Evolutionary conservation across 495 filamentous ascomycete genomes (phyloP).

Genomic region (Glonium stellatum): DNA sequence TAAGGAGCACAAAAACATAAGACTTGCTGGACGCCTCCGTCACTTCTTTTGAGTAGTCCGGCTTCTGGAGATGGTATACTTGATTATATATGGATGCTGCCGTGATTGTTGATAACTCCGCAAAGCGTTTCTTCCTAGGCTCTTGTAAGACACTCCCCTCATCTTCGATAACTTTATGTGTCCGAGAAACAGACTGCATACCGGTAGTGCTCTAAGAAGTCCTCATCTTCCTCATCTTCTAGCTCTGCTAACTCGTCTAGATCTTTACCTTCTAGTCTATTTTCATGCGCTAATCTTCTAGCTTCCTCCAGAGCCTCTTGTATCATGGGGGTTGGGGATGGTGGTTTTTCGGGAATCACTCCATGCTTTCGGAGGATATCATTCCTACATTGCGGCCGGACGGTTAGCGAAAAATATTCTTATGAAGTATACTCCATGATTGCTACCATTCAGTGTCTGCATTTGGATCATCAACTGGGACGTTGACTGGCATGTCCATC

Average conservation of each 20-base stretch:
- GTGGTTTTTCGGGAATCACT: conserved; percentile 91
- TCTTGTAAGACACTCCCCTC: not conserved
- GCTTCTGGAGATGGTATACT: conserved; percentile 90
- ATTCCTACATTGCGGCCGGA: conserved; percentile 56
- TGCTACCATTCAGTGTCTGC: conserved; percentile 94
- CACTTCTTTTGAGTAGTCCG: conserved; percentile 86
- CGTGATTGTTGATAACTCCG: conserved; percentile 67
- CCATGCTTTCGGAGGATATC: conserved; percentile 96
- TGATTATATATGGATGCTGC: conserved; percentile 72
- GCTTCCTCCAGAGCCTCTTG: conserved; percentile 90
- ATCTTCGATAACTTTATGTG: not conserved
- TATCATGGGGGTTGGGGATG: conserved; percentile 87
- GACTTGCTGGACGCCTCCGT: conserved; percentile 73
- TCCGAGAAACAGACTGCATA: not conserved
- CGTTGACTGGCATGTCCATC: conserved; percentile 60
- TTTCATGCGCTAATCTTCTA: conserved; percentile 72
- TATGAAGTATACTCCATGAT: not conserved
- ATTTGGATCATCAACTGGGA: conserved; percentile 90
- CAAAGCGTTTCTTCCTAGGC: conserved; percentile 66
- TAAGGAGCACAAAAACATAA: conserved; percentile 80
- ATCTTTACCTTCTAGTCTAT: conserved; percentile 86
- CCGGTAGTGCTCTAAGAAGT: conserved; percentile 80
- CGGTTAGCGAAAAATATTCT: conserved; percentile 5
- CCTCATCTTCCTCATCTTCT: conserved; percentile 92
- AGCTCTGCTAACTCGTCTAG: conserved; percentile 87